Evolutionary conservation across 306 rosid genomes (phyloP).

Genomic region (Cucumis melo): DNA sequence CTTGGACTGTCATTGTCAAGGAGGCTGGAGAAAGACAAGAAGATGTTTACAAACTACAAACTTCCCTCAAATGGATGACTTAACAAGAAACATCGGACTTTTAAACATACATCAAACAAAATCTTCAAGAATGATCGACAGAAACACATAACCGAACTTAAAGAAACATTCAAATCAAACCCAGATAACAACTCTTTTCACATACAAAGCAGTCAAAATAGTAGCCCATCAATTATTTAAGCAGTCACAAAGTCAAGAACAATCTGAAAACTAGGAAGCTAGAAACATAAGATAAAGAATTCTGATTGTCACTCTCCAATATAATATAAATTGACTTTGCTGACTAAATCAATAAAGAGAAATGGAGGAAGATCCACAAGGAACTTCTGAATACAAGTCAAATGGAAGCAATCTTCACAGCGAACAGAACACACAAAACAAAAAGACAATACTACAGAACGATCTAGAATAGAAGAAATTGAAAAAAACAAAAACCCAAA

Average conservation of each 20-base stretch:
- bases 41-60: background rate
- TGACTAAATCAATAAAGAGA: background rate
- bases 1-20: slow-evolving; percentile 5
- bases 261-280: background rate
- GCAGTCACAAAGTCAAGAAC: background rate
- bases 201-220: background rate
- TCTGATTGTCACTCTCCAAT: background rate
- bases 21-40: background rate
- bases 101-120: background rate
- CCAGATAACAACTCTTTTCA: background rate
- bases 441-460: background rate
- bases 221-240: background rate
- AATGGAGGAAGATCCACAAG: background rate
- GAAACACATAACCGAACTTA: background rate
- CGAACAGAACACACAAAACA: background rate
- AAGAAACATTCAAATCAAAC: background rate
- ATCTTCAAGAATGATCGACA: background rate
- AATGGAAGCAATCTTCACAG: background rate
- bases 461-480: background rate
- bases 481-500: background rate
- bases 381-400: background rate
- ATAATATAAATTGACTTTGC: background rate
- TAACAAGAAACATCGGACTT: slow-evolving; percentile 1
- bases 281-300: background rate
- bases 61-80: background rate